Evolutionary conservation across 148 eudicot genomes (phyloP).

Genomic region (Rhododendron ferrugineum): DNA sequence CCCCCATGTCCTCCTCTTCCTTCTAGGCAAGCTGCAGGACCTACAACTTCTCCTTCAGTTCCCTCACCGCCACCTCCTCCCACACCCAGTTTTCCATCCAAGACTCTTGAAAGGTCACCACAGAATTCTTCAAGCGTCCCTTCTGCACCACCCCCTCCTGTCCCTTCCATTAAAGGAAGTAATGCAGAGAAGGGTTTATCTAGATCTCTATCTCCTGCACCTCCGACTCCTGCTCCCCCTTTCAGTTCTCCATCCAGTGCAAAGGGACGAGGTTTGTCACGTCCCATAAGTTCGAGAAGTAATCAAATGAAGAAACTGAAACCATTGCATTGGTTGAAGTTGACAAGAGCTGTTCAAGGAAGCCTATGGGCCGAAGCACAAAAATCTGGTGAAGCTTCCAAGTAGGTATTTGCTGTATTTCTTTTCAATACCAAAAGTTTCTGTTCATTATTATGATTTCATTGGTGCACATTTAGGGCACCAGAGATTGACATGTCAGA

Average conservation of each 20-base stretch:
- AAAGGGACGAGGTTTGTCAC: constrained; percentile 42
- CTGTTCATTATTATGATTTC: constrained; percentile 6
- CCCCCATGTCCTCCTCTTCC: constrained; percentile 26
- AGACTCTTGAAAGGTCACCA: constrained; percentile 7
- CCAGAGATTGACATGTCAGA: constrained; percentile 94
- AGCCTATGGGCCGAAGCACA: constrained; percentile 94
- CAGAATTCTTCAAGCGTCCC: constrained; percentile 28
- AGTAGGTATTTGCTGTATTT: constrained; percentile 33
- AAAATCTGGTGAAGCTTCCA: constrained; percentile 58
- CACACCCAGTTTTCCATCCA: constrained; percentile 25
- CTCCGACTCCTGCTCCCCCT: constrained; percentile 60
- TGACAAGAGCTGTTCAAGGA: constrained; percentile 86
- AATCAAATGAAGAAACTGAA: constrained; percentile 61
- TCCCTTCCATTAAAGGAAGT: constrained; percentile 22
- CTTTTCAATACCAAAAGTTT: not conserved
- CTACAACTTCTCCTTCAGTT: constrained; percentile 12
- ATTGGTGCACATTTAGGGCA: constrained; percentile 38
- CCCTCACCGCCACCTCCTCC: constrained; percentile 63
- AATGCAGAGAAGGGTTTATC: constrained; percentile 1
- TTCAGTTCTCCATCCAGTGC: constrained; percentile 26
- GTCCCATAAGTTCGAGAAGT: constrained; percentile 34
- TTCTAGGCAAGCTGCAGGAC: constrained; percentile 10
- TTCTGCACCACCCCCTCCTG: constrained; percentile 55
- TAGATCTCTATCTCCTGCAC: constrained; percentile 12
- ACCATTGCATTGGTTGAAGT: constrained; percentile 92